Percentiles rank a stretch among this genome's conserved stretches.
Evolutionary conservation across 345 rosid genomes (phyloP).

Genomic region (Euphorbia pulcherrima): DNA sequence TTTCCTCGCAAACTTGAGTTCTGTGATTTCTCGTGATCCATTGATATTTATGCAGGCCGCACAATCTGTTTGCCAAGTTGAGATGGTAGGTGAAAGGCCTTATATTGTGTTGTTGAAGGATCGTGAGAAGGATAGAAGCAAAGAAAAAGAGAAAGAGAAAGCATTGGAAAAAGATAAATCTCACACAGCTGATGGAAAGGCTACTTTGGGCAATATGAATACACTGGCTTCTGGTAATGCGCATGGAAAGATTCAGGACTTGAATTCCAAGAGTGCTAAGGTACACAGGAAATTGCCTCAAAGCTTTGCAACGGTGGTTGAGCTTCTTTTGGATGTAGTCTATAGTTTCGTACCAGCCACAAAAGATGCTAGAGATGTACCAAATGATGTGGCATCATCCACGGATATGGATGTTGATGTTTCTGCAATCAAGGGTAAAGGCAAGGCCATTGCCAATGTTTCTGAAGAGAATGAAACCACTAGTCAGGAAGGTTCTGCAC

Average conservation of each 20-base stretch:
- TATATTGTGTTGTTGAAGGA: conserved; percentile 77
- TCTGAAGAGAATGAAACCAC: conserved; percentile 51
- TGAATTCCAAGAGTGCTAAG: conserved; percentile 63
- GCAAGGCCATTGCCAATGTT: conserved; percentile 68
- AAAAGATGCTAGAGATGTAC: conserved; percentile 46
- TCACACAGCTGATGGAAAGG: conserved; percentile 55
- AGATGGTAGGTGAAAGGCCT: conserved; percentile 95
- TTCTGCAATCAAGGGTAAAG: conserved; percentile 71
- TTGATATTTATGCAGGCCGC: conserved; percentile 75
- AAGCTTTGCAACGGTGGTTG: conserved; percentile 74
- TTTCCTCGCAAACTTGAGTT: conserved; percentile 59
- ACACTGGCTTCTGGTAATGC: conserved; percentile 37
- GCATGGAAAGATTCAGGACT: conserved; percentile 45
- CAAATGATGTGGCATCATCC: conserved; percentile 38
- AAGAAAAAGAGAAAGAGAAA: conserved; percentile 72
- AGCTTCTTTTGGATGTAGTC: conserved; percentile 75
- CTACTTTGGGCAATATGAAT: conserved; percentile 37
- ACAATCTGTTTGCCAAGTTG: conserved; percentile 77
- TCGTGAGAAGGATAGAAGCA: conserved; percentile 72
- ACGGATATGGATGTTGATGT: conserved; percentile 90
- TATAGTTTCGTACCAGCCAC: conserved; percentile 58
- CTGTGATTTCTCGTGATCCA: conserved; percentile 87
- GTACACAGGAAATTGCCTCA: conserved; percentile 72
- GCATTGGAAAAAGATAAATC: conserved; percentile 56
- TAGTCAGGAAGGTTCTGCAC: conserved; percentile 60